Base-by-base conservation (phyloP, 805 yeast species). In the Spathaspora hagerdaliae region DNA sequence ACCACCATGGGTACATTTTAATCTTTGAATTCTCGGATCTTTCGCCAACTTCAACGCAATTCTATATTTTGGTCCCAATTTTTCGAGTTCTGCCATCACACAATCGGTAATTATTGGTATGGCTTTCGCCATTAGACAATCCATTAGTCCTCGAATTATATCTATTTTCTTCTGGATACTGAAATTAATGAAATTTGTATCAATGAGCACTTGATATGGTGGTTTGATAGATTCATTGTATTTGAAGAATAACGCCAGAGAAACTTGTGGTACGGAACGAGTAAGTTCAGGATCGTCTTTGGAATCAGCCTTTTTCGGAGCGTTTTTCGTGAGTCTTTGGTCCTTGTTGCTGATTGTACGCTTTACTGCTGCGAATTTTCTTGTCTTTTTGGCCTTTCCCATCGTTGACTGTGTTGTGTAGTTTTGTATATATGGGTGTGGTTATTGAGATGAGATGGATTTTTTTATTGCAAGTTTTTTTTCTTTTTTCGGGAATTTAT, bases 321-420 rank as follows among this genome's bases (percentile, higher is more conserved):
- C 69, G 43, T 72, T 73, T 50, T 69, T 74, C 58, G 68, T 63
- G 44, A 71, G 66, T 51, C 90, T 73, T 27, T 83, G 78, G 52
- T 87, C 96, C 54, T 85, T 87, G 52, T 84, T 73, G 53, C 81
- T 80, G 46, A 91, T 67, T 31, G 91, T 82, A 49, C 96, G 82
- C 68, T 94, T 94, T 47, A 88, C 91, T 44, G 81, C 81, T n/a
- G 96, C 96, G 60, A 92, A 89, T 85, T 91, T 89, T 78, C 98
- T 81, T 10, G 98, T 92, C 70, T 94, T 94, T 73, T 86, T 90
- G 31, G 96, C 96, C 65, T 90, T 94, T 49, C 98, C 98, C 99
- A 94, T 92, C 48, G 45, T 41, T 15, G 14, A 4, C 27, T 19
- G 24, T 19, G 24, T 19, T 11, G 14, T 27, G 42, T 36, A 27